Evolutionary conservation across 1,284 basidiomycete species (phyloP), one percentile per base, ranked within the genome.

Genomic region (Puccinia polysora): DNA sequence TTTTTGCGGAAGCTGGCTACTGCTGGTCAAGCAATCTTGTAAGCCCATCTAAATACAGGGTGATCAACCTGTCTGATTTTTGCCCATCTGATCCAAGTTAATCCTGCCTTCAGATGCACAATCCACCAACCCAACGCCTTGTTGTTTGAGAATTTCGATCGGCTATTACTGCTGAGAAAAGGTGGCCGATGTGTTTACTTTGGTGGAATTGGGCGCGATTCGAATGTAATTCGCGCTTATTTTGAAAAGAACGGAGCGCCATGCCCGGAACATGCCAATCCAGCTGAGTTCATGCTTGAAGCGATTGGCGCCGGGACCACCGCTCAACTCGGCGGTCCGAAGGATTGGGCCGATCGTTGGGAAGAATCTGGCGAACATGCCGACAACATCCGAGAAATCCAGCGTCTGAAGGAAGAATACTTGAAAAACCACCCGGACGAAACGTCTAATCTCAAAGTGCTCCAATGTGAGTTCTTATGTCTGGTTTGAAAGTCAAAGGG

Each of bases 1-100:
- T 88, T 94, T 78, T 82, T 94, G 62, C 84, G 88, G 30, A 86
- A 87, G 74, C 84, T 94, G n/a, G 88, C 91, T 10, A 85, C 89
- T 74, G 87, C 86, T 73, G 92, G 92, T 2, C 90, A 93, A 80
- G 89, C 90, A 20, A 77, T 81, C 18, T 80, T 77, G 80, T 81
- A 69, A 76, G 81, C 45, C 15, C n/a, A 7, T 36, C 10, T 36
- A 4, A 14, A 38, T 38, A 20, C n/a, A 81, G 73, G 80, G 81
- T 75, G 80, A 81, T 76, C 80, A 36, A 1, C 30, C 15, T 58
- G n/a, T 32, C 3, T 23, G 7, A 10, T 52, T 7, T 52, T 12
- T 43, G 30, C 52, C 18, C 81, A 20, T 23, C 18, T 89, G 81
- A 81, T 45, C 86, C 6, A 88, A 88, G 73, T 81, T 89, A 15